Percentiles rank a stretch among this genome's conserved stretches.
Conservation (phyloP, 73 alveolate genomes). For the Paraurostyla sp. region DNA sequence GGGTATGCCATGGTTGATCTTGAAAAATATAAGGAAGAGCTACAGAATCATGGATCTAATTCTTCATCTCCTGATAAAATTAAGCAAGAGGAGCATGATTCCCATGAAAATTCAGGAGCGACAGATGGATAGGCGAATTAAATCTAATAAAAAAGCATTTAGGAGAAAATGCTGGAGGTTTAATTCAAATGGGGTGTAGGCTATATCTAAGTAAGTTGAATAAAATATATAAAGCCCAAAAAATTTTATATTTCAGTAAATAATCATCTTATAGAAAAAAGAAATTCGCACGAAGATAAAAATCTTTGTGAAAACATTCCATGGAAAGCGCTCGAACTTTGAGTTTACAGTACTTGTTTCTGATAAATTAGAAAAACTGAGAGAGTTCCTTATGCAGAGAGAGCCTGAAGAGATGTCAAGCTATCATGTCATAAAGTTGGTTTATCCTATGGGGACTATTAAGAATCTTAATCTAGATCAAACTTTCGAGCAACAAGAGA, state of each 20-base stretch:
- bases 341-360: conserved; percentile 36
- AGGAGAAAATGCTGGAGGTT: conserved; percentile 56
- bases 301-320: conserved; percentile 65
- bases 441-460: conserved; percentile 78
- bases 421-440: conserved; percentile 59
- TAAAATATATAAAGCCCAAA: not conserved
- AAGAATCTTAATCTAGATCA: conserved; percentile 46
- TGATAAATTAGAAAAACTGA: conserved; percentile 49
- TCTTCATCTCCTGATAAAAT: not conserved
- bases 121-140: not conserved
- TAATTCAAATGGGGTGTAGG: conserved; percentile 66
- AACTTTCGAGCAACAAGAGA: conserved; percentile 59
- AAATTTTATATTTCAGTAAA: not conserved
- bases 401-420: conserved; percentile 65
- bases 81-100: not conserved
- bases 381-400: not conserved
- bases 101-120: not conserved
- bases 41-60: not conserved
- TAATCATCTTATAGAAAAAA: not conserved
- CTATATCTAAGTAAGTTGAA: conserved; percentile 1
- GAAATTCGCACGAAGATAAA: conserved; percentile 54
- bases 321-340: conserved; percentile 38
- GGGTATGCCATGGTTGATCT: conserved; percentile 44
- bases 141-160: not conserved
- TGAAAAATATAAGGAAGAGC: conserved; percentile 40